Percentiles rank a stretch among this genome's conserved stretches.
phyloP scores from a whole-genome alignment of 2,329 filamentous ascomycete genomes.

The Aspergillus pseudonomiae region DNA sequence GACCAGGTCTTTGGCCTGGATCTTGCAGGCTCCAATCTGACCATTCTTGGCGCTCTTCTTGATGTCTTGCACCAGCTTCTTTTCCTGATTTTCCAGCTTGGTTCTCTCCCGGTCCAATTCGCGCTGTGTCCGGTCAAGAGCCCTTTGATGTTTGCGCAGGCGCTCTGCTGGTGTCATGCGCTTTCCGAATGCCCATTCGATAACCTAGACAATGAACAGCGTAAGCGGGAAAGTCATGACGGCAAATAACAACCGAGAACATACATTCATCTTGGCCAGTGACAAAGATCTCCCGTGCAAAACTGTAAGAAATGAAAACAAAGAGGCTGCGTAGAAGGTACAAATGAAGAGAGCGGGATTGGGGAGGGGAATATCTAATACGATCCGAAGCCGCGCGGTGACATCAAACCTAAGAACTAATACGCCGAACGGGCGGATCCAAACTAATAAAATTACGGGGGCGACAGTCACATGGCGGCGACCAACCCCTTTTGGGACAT shows the following conservation, averaged over 20 bases:
- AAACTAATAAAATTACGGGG: background rate
- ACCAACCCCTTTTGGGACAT: slow-evolving; percentile 26
- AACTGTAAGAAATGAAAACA: background rate
- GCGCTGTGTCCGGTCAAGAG: slow-evolving; percentile 94
- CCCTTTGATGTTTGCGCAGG: slow-evolving; percentile 77
- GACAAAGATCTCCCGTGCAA: background rate
- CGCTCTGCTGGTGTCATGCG: slow-evolving; percentile 88
- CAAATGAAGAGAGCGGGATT: background rate
- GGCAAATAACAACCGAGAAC: slow-evolving; percentile 11
- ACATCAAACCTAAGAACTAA: background rate
- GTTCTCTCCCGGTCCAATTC: slow-evolving; percentile 93
- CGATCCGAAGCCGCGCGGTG: slow-evolving; percentile 3
- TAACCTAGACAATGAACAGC: slow-evolving; percentile 61
- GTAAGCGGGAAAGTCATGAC: slow-evolving; percentile 9
- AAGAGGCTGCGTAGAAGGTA: background rate
- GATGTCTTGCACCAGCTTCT: slow-evolving; percentile 93
- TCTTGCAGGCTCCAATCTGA: slow-evolving; percentile 97
- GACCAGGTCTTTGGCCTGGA: slow-evolving; percentile 96
- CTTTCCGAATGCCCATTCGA: slow-evolving; percentile 99
- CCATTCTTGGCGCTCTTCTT: slow-evolving; percentile 98
- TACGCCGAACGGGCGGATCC: background rate
- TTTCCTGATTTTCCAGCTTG: slow-evolving; percentile 98
- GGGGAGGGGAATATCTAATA: background rate
- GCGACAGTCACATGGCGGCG: slow-evolving; percentile 1
- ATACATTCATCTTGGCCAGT: slow-evolving; percentile 18